Percentiles rank a stretch among this genome's conserved stretches.
Evolutionary conservation across 106 monocot genomes (phyloP).

Genomic region (Acorus gramineus): DNA sequence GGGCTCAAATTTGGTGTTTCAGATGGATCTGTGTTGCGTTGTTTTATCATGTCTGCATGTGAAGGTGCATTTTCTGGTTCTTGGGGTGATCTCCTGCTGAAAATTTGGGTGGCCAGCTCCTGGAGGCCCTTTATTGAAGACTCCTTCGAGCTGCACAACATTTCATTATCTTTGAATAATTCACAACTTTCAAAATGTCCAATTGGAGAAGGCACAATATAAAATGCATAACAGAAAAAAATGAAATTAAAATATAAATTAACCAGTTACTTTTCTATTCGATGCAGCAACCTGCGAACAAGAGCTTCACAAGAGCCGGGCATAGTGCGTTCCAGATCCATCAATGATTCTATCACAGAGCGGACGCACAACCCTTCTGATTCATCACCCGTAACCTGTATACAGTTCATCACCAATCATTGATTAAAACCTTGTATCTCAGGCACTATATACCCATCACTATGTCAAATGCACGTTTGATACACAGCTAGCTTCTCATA

Average conservation of each 20-base stretch:
- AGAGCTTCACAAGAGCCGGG: conserved; percentile 65
- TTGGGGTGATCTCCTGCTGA: conserved; percentile 10
- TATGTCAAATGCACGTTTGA: too few relatives aligned
- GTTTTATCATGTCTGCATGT: conserved; percentile 14
- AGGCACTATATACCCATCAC: too few relatives aligned
- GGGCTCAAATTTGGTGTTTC: conserved; percentile 47
- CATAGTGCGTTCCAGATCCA: conserved; percentile 39
- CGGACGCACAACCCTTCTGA: conserved; percentile 17
- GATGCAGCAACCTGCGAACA: conserved; percentile 43
- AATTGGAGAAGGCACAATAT: too few relatives aligned
- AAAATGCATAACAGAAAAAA: not conserved
- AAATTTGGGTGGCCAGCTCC: conserved; percentile 29
- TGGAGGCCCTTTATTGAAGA: conserved; percentile 52
- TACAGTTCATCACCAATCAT: not conserved
- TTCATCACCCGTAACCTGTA: conserved; percentile 45
- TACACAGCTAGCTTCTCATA: too few relatives aligned
- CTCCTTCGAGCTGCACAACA: conserved; percentile 47
- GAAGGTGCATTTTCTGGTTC: conserved; percentile 1
- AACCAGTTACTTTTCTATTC: conserved; percentile 39
- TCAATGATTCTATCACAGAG: conserved; percentile 34
- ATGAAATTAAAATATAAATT: not conserved
- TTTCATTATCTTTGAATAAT: too few relatives aligned
- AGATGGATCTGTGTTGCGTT: conserved; percentile 14
- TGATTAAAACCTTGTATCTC: too few relatives aligned
- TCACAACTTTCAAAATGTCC: too few relatives aligned